These are phyloP conservation scores for Botryotinia globosa DNA, from an alignment of 2,329 filamentous ascomycete species.

Conservation along the genomic window DNA sequence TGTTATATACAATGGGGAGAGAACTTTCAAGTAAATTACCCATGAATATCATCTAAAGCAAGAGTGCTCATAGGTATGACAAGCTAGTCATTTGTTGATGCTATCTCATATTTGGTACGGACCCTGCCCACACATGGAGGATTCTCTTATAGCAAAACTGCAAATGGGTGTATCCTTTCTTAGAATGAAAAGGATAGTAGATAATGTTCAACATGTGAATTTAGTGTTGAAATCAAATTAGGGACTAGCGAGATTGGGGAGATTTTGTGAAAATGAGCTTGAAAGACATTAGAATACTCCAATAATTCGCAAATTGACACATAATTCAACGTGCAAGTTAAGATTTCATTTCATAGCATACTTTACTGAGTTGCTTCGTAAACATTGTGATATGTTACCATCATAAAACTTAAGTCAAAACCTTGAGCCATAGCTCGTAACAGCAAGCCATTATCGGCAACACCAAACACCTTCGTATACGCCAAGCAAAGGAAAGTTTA, in stretches of 20 bases:
- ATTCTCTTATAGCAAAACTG: neutral
- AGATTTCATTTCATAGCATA: neutral
- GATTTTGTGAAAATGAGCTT: neutral
- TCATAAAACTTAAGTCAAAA: neutral
- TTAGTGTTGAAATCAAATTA: neutral
- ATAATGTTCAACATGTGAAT: neutral
- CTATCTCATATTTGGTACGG: neutral
- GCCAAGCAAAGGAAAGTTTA: neutral
- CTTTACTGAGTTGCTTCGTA: neutral
- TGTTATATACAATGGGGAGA: neutral
- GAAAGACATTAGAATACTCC: neutral
- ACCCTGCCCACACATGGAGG: neutral
- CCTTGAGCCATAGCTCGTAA: neutral
- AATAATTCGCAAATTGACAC: neutral
- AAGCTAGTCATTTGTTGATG: neutral
- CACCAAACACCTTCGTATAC: conserved; percentile 24
- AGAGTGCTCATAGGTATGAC: neutral
- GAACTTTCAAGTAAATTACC: neutral
- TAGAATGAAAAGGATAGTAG: neutral
- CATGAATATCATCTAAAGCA: neutral
- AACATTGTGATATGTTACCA: neutral
- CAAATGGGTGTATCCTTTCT: neutral
- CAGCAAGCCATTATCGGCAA: conserved; percentile 6
- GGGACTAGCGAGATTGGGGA: neutral
- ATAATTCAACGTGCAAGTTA: neutral